Evolutionary conservation across 345 rosid genomes (phyloP).

Genomic region (Triadica sebifera): DNA sequence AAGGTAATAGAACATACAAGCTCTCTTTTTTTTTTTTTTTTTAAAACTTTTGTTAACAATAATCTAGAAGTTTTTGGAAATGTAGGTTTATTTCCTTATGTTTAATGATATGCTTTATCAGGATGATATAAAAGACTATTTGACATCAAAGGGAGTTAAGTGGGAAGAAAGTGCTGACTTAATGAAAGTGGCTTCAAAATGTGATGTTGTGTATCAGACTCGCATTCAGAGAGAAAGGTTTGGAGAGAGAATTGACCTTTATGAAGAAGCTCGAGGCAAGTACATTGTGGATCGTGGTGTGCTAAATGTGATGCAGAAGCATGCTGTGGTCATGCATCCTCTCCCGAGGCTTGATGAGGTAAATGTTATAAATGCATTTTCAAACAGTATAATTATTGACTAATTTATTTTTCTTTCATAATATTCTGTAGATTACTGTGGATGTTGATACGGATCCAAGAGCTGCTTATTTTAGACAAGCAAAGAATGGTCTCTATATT

Average conservation of each 20-base stretch:
- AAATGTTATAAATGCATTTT: background rate
- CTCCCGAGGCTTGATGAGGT: slow-evolving; percentile 97
- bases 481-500: slow-evolving; percentile 91
- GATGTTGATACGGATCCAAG: slow-evolving; percentile 87
- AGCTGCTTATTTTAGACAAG: slow-evolving; percentile 98
- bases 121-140: slow-evolving; percentile 93
- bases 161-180: slow-evolving; percentile 91
- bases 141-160: slow-evolving; percentile 62
- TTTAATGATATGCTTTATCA: slow-evolving; percentile 20
- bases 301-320: slow-evolving; percentile 72
- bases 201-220: slow-evolving; percentile 91
- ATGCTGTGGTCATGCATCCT: slow-evolving; percentile 95
- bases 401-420: background rate
- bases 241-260: slow-evolving; percentile 81
- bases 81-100: background rate
- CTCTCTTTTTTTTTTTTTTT: no score
- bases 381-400: background rate
- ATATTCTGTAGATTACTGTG: slow-evolving; percentile 54
- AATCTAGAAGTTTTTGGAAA: background rate
- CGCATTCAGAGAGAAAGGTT: slow-evolving; percentile 91
- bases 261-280: slow-evolving; percentile 91
- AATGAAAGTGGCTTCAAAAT: slow-evolving; percentile 79
- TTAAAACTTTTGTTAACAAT: no score
- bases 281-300: slow-evolving; percentile 68
- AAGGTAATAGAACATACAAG: slow-evolving; percentile 46